Percentiles rank a stretch among this genome's conserved stretches.
These are phyloP conservation scores for Lasiodiplodia sp. DNA, from an alignment of 2,329 filamentous ascomycete genomes.

Conservation along the genomic window DNA sequence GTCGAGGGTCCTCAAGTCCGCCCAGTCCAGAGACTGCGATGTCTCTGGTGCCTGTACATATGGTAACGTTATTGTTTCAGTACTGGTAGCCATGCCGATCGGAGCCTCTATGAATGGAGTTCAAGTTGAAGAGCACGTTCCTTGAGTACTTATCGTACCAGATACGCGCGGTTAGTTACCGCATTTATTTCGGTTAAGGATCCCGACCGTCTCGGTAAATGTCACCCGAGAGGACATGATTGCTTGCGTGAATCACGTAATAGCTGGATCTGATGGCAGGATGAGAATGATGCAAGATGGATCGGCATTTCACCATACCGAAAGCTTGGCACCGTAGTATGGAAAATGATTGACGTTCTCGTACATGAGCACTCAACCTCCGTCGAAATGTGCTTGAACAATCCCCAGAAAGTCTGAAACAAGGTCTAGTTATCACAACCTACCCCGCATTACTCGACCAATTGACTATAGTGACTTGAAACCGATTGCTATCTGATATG, in stretches of 20 bases:
- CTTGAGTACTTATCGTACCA: not conserved
- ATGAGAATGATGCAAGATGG: not conserved
- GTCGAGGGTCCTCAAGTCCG: constrained; percentile 42
- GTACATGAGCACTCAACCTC: not conserved
- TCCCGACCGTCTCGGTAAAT: not conserved
- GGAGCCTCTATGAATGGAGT: not conserved
- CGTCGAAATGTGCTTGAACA: not conserved
- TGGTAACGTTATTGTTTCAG: not conserved
- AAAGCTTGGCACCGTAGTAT: not conserved
- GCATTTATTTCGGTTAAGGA: not conserved
- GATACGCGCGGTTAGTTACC: not conserved
- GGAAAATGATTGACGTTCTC: no score
- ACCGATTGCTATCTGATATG: no score
- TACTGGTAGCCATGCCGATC: not conserved
- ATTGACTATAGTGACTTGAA: no score
- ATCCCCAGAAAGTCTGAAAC: not conserved
- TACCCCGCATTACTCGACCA: no score
- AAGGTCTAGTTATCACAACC: not conserved
- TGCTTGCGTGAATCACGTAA: not conserved
- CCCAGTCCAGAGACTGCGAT: constrained; percentile 35
- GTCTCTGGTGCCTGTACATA: constrained; percentile 3
- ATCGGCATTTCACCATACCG: not conserved
- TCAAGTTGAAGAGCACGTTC: not conserved
- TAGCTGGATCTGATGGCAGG: not conserved
- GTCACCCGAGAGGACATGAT: not conserved